Evolutionary conservation across 148 eudicot genomes (phyloP).

Genomic region (Pouteria glomerata): DNA sequence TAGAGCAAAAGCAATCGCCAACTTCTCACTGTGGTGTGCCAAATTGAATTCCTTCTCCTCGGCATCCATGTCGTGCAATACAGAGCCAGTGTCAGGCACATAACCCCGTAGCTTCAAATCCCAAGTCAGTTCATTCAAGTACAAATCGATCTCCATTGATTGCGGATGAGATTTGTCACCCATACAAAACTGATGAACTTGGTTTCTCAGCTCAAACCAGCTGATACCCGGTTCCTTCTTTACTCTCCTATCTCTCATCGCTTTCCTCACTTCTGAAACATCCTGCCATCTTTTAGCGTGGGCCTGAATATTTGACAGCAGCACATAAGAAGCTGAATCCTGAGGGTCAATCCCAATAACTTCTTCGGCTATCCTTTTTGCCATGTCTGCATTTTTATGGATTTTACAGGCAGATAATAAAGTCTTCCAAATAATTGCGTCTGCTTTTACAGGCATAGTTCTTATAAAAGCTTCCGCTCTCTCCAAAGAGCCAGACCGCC

Average conservation of each 20-base stretch:
- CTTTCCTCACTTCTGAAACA: conserved; percentile 60
- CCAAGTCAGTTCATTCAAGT: conserved; percentile 50
- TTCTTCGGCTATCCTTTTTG: conserved; percentile 57
- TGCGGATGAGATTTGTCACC: conserved; percentile 66
- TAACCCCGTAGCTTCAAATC: conserved; percentile 65
- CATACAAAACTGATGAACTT: conserved; percentile 60
- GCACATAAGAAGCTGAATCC: conserved; percentile 70
- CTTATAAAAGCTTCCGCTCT: conserved; percentile 68
- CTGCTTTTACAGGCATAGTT: conserved; percentile 68
- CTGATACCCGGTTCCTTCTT: conserved; percentile 84
- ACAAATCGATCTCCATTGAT: conserved; percentile 43
- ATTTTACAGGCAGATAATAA: conserved; percentile 75
- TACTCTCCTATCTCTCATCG: conserved; percentile 58
- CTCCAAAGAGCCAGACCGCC: conserved; percentile 58
- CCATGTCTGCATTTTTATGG: conserved; percentile 63
- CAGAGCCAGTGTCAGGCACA: conserved; percentile 56
- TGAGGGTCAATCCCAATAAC: conserved; percentile 48
- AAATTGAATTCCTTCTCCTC: conserved; percentile 70
- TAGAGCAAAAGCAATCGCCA: conserved; percentile 80
- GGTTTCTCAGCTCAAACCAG: conserved; percentile 73
- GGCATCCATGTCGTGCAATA: conserved; percentile 66
- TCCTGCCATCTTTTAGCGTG: conserved; percentile 62
- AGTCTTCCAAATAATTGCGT: conserved; percentile 79
- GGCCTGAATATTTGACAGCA: conserved; percentile 69
- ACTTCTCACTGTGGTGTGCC: conserved; percentile 69